Percentiles rank a stretch among this genome's conserved stretches.
Conservation (phyloP, 257 asterid species). For the Orobanche coerulescens region DNA sequence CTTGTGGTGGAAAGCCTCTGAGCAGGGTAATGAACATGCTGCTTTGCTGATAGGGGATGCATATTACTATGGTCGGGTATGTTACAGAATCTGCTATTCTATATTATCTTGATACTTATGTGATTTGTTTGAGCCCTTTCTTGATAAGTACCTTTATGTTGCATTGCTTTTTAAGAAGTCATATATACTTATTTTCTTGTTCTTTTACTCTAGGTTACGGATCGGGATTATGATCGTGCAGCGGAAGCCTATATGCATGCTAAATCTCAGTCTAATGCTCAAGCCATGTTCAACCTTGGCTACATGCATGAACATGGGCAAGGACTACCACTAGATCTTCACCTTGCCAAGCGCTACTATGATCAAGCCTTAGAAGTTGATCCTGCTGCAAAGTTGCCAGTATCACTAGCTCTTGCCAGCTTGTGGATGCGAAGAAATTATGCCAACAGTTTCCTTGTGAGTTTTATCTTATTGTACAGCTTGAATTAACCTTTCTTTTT, state of each 20-base stretch:
- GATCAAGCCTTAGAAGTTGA: constrained; percentile 89
- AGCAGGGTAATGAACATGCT: constrained; percentile 99
- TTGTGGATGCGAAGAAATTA: constrained; percentile 84
- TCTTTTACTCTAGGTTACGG: constrained; percentile 64
- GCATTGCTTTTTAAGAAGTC: background rate
- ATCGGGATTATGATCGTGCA: constrained; percentile 90
- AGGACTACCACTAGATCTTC: constrained; percentile 90
- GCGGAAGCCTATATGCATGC: constrained; percentile 99
- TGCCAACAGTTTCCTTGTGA: constrained; percentile 67
- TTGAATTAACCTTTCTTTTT: background rate
- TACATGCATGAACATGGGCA: constrained; percentile 99
- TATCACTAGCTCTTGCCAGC: constrained; percentile 84
- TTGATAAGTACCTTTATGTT: background rate
- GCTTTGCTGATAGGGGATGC: constrained; percentile 98
- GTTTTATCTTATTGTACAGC: constrained; percentile 22
- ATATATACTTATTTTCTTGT: background rate
- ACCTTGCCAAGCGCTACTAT: constrained; percentile 95
- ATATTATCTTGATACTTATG: background rate
- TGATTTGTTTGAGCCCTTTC: background rate
- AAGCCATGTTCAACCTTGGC: constrained; percentile 96
- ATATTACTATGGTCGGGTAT: constrained; percentile 94
- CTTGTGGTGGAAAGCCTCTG: constrained; percentile 99
- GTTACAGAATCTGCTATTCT: constrained; percentile 19
- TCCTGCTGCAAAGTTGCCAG: constrained; percentile 85
- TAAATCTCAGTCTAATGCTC: constrained; percentile 91